Evolutionary conservation across 495 filamentous ascomycete genomes (phyloP), one percentile per base, ranked within the genome.

Genomic region (Cetradonia linearis): DNA sequence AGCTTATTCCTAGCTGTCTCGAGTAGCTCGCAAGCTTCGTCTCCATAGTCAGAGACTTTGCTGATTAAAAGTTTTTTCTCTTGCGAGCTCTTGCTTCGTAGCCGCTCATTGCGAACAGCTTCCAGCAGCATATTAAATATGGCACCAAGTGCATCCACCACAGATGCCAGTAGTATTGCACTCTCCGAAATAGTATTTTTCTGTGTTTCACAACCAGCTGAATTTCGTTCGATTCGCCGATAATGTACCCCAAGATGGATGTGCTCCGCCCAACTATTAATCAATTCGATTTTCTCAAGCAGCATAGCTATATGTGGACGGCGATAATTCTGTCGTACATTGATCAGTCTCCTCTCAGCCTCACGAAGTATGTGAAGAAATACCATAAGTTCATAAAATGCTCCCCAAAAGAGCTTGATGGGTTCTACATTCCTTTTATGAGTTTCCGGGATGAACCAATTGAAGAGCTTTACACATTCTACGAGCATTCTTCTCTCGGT

Each of bases 141-240:
- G 2, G 61, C 61, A 25, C 61, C 61, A 2, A 63, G 14, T 4
- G 61, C 61, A 33, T 63, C 56, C 7, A 63, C 47, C 28, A 63
- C 20, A 1, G 27, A 42, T n/a, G 56, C 46, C 14, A 59, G 40
- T 0, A 63, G 48, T 16, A 63, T 55, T 13, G 61, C 61, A 27
- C 33, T 13, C 0, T 30, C 25, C 1, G 61, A 23, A 4, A 63
- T 44, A 23, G 61, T 16, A 37, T 59, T 47, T 9, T 53, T 28
- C 7, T 28, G 49, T 28, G 16, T 31, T 1, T 30, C 30, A 4
- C 20, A 9, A 18, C 16, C 49, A n/a, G 49, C 8, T 10, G 49
- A 18, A 4, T 13, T 30, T 8, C 3, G 30, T 31, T 8, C 14
- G 0, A 13, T 30, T n/a, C 25, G 49, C 25, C 25, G 28, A 30